Evolutionary conservation across 139 green algal species (phyloP), one percentile per base, ranked within the genome.

Genomic region (Chlamydomonas schloesseri): DNA sequence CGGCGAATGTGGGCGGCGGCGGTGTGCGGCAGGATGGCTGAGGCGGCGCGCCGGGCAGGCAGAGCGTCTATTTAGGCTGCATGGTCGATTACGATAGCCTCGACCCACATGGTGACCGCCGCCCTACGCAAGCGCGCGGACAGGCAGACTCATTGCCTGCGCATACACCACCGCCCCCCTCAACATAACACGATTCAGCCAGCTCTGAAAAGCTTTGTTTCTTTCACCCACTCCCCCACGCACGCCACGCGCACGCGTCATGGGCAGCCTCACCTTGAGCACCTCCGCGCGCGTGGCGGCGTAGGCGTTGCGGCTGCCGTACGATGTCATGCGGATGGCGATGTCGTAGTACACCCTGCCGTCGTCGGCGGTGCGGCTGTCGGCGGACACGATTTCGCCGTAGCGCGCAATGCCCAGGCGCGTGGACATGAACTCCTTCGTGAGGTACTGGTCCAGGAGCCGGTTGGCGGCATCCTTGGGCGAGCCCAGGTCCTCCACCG

Each of bases 351-450:
- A 94, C 23, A 55, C 64, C 20, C 73, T 73, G 14, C 88, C 89
- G 68, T 94, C 89, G 42, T 37, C 28, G 17, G 81, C 89, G 55
- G 70, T 50, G 42, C 90, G 79, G 20, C 28, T 84, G 26, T 46
- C 31, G 0, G 92, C 88, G 57, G 84, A 90, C 9, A 91, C 68
- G 31, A 93, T 68, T 34, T 92, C 75, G n/a, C 92, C 92, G 71
- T 93, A 89, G 21, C 92, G 88, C 55, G 55, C 68, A 36, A 95
- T 92, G 74, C 92, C 92, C 29, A 99, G 87, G 11, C 98, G 93
- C 13, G 98, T 99, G 57, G 95, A 98, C 96, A 99, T 99, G 82
- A 99, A 98, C 91, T 99, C 98, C 76, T 95, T 92, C 57, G 89
- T 94, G 36, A 99, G 79, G 86, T 94, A 98, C 90, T 97, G 93